Evolutionary conservation across 2,329 filamentous ascomycete species (phyloP).

Genomic region (Calonectria hawksworthii): DNA sequence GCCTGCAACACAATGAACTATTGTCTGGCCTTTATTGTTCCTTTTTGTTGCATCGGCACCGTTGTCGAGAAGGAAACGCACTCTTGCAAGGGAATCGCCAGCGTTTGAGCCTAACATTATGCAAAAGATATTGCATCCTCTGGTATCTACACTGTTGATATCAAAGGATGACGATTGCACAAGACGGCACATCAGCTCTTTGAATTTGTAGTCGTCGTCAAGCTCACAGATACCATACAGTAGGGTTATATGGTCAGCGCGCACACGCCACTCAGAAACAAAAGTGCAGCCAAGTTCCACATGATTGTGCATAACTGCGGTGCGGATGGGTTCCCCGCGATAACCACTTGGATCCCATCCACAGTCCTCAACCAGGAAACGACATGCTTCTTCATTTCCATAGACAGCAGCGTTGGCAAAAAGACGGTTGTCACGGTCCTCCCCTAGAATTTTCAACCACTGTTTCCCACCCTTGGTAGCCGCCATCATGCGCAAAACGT

Average conservation of each 20-base stretch:
- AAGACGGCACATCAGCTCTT: background rate
- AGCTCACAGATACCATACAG: background rate
- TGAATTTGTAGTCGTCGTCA: background rate
- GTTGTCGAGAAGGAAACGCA: background rate
- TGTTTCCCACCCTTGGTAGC: background rate
- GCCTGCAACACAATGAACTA: background rate
- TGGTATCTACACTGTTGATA: background rate
- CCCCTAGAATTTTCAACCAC: background rate
- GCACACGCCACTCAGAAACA: background rate
- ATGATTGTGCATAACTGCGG: too few species aligned
- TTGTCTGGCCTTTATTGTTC: background rate
- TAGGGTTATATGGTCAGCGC: background rate
- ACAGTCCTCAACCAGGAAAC: background rate
- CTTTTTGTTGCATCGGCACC: background rate
- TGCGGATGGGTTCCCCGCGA: too few species aligned
- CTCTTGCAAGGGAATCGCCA: background rate
- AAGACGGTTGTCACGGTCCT: background rate
- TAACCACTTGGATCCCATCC: background rate
- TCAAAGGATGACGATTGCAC: background rate
- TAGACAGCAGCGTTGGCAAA: background rate
- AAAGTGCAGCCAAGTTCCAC: background rate
- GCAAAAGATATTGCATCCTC: background rate
- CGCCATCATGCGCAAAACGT: background rate
- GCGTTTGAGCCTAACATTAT: background rate
- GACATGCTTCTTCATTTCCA: background rate